A percentile compares a stretch with the other conserved stretches of the same genome.
Conservation (phyloP, 1,284 basidiomycete species). For the Pascua sp. region DNA sequence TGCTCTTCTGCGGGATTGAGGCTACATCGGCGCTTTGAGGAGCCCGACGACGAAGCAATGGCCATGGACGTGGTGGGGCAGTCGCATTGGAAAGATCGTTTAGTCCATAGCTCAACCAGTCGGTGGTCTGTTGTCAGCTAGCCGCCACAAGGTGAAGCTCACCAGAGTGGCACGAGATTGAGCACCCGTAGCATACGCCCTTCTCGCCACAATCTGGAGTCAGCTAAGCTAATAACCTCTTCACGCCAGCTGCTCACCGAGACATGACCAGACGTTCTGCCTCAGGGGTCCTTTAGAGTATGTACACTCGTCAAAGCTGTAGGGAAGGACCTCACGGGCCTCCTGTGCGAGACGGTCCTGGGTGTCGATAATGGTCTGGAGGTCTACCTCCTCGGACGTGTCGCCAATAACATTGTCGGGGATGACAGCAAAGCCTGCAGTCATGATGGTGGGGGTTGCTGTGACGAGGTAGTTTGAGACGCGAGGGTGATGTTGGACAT, state of each 20-base stretch:
- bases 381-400: constrained; percentile 30
- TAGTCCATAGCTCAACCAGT: constrained; percentile 47
- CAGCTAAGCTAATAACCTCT: background rate
- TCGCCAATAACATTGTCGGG: constrained; percentile 22
- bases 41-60: background rate
- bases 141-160: constrained; percentile 1
- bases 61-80: constrained; percentile 42
- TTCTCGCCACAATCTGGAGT: constrained; percentile 32
- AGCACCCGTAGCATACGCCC: constrained; percentile 49
- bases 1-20: constrained; percentile 35
- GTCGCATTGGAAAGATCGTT: constrained; percentile 46
- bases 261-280: constrained; percentile 46
- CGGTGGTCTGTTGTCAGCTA: constrained; percentile 36
- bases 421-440: constrained; percentile 12
- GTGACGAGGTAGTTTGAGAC: background rate
- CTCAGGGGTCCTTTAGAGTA: constrained; percentile 38
- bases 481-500: background rate
- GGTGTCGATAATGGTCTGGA: constrained; percentile 37
- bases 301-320: constrained; percentile 46
- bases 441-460: background rate
- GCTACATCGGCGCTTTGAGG: constrained; percentile 21
- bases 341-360: constrained; percentile 40
- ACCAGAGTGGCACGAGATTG: constrained; percentile 49
- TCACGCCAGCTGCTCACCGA: constrained; percentile 26
- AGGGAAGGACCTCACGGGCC: constrained; percentile 44